Base-by-base conservation (phyloP, 805 yeast species). In the Cyberlindnera samutprakarnensis region DNA sequence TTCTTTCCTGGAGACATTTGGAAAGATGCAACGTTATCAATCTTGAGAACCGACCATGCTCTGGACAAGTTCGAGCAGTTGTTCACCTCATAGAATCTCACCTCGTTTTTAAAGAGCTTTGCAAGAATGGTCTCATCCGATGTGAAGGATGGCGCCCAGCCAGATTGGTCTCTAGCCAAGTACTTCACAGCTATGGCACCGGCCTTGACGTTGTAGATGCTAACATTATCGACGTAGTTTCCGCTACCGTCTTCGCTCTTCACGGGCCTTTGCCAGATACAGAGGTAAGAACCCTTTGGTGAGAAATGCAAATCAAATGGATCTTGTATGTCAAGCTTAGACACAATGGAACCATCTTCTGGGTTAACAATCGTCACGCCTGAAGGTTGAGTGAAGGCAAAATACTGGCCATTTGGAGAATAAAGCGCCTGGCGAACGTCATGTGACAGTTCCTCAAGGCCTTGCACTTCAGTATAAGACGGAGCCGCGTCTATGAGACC, bases 131-230 rank as follows among this genome's bases (percentile, higher is more conserved):
- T 65, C 64, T 87, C 95, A 56, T 87, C 92, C 38, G 70, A 68
- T 7, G 94, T 82, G 56, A 79, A 87, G 60, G 86, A 95, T n/a
- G 94, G 82, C 53, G 74, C 72, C 96, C 97, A 90, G 17, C 90
- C 90, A 41, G 75, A 73, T 62, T 90, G 96, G 31, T 76, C 75
- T 58, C 81, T 84, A 43, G 84, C 81, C 31, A 80, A 65, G 68
- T 81, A 87, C 42, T 75, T 70, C 38, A 69, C 71, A 31, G 75
- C 61, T 31, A 72, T 60, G 33, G 61, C 62, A 25, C 68, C 68
- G 17, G 62, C 59, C 27, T 56, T 56, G 30, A 81, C 59, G 43
- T 74, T 69, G 73, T 81, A 86, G 36, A 92, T 70, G 51, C 75
- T 75, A 42, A 90, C 85, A 58, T 92, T 92, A 41, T 85, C 75